A percentile compares a stretch with the other conserved stretches of the same genome.
phyloP scores from a whole-genome alignment of 768 basidiomycete genomes.

The Lentinula sp. region DNA sequence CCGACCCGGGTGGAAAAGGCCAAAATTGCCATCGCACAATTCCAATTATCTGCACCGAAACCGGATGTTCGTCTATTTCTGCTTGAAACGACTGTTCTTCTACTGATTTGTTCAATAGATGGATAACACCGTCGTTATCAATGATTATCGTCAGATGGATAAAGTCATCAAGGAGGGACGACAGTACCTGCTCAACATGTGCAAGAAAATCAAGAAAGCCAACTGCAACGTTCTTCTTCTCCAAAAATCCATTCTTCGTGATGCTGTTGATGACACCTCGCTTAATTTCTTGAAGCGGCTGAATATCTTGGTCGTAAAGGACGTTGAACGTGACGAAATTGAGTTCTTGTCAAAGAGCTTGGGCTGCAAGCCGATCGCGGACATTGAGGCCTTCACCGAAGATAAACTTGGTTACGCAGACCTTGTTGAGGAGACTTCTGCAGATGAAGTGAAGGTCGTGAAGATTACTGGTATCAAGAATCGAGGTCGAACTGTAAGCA shows the following conservation, averaged over 20 bases:
- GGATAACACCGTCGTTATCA: conserved; percentile 99
- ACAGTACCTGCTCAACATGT: conserved; percentile 94
- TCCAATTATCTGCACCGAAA: conserved; percentile 96
- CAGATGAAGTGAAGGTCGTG: conserved; percentile 85
- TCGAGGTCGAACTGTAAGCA: conserved; percentile 88
- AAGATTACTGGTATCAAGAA: conserved; percentile 94
- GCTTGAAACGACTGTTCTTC: neutral
- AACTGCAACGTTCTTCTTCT: conserved; percentile 98
- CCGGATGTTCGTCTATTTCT: conserved; percentile 70
- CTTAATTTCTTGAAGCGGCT: conserved; percentile 96
- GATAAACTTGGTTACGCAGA: conserved; percentile 98
- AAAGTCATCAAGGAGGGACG: conserved; percentile 99
- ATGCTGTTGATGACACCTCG: conserved; percentile 97
- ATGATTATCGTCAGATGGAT: conserved; percentile 99
- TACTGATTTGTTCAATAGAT: conserved; percentile 48
- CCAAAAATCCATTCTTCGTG: conserved; percentile 98
- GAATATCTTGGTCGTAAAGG: conserved; percentile 94
- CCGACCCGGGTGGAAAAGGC: conserved; percentile 96
- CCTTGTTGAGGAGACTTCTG: conserved; percentile 83
- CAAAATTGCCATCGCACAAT: conserved; percentile 97
- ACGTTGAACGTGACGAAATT: conserved; percentile 98
- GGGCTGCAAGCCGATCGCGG: conserved; percentile 93
- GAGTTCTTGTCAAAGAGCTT: conserved; percentile 94
- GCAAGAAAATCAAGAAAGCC: conserved; percentile 99
- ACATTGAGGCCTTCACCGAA: conserved; percentile 95